phyloP scores from a whole-genome alignment of 2,329 filamentous ascomycete genomes.

The Clonostachys chloroleuca region DNA sequence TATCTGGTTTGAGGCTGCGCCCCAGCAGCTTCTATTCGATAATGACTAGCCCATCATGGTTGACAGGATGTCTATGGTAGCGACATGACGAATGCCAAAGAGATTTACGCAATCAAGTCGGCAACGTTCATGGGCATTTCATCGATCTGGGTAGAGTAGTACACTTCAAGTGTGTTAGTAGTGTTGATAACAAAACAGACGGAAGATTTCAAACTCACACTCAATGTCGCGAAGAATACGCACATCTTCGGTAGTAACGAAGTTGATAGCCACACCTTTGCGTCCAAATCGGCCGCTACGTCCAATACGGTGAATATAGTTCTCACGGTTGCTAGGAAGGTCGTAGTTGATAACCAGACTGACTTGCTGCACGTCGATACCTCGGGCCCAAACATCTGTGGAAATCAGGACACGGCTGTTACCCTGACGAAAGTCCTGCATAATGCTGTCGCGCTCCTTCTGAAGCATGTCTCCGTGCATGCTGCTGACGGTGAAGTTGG shows the following conservation, averaged over 20 bases:
- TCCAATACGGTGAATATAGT: conserved; percentile 98
- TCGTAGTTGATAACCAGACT: conserved; percentile 99
- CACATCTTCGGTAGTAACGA: conserved; percentile 96
- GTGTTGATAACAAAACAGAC: neutral
- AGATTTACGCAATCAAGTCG: conserved; percentile 46
- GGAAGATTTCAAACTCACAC: conserved; percentile 47
- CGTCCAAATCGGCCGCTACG: conserved; percentile 92
- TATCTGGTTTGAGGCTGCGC: too few relatives aligned
- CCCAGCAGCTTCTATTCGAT: neutral
- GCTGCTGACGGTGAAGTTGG: conserved; percentile 96
- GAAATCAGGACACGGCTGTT: conserved; percentile 96
- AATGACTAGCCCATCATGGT: too few relatives aligned
- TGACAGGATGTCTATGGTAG: too few relatives aligned
- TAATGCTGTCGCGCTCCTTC: conserved; percentile 96
- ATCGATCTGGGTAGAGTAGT: conserved; percentile 95
- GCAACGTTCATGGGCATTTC: conserved; percentile 98
- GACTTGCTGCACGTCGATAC: conserved; percentile 98
- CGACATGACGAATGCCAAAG: too few relatives aligned
- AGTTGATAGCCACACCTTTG: conserved; percentile 99
- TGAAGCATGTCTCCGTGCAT: conserved; percentile 99
- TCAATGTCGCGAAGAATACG: conserved; percentile 97
- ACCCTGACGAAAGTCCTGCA: conserved; percentile 97
- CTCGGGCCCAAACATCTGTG: conserved; percentile 95
- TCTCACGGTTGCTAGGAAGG: conserved; percentile 95
- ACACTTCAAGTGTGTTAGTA: conserved; percentile 53